Evolutionary conservation across 306 rosid species (phyloP), one percentile per base, ranked within the genome.

Genomic region (Pachyrhizus erosus): DNA sequence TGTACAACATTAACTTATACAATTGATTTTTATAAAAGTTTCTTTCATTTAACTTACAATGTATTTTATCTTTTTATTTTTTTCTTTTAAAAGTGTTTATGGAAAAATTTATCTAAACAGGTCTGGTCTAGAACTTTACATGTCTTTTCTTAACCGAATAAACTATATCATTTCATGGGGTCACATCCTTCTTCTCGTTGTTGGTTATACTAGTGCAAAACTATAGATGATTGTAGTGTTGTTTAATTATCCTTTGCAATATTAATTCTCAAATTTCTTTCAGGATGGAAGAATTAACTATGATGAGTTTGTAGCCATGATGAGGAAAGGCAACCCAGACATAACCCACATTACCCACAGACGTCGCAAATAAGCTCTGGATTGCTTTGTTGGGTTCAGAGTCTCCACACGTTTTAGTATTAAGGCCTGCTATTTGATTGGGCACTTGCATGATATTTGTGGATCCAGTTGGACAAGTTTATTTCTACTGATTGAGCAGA

Each of bases 251-350:
- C 20, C 26, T 26, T 21, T 65, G 37, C 17, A 20, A 69, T 49
- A 2, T 78, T 80, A 37, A 58, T 74, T 81, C 66, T 9, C 31
- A 82, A 40, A 62, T 37, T 51, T 84, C 5, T 79, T 78, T 78
- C 97, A 93, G 98, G 97, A 95, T 77, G 97, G 94, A 70, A 92
- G 91, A 79, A 93, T 95, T 40, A 93, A 95, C 88, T 93, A 95
- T 45, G 97, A 95, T 4, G 98, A 93, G 81, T 93, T 95, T 76
- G 98, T 79, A 40, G 95, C 97, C 29, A 95, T 95, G 98, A 95
- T 95, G 97, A 95, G 93, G 88, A 95, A 91, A 84, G 98, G 98
- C 77, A 86, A 86, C 80, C 97, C 95, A 6, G 98, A 93, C 29
- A 66, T 90, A 62, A 29, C 21, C 4, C 40, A 62, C 66, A 84